Percentiles rank a stretch among this genome's conserved stretches.
Evolutionary conservation across 345 rosid genomes (phyloP).

Genomic region (Syzygium aqueum): DNA sequence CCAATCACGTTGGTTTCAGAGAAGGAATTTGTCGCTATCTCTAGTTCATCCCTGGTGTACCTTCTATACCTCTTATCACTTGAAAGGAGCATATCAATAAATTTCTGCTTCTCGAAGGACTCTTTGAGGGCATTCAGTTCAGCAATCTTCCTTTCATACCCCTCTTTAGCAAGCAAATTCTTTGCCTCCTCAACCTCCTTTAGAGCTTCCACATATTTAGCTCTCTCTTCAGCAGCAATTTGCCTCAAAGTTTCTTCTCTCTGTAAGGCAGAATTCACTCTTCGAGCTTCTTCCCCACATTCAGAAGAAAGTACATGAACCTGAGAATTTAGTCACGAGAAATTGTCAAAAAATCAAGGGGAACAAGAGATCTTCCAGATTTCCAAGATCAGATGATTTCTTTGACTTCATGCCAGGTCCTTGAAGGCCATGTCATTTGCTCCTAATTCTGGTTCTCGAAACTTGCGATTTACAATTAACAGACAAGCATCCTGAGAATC

Average conservation of each 20-base stretch:
- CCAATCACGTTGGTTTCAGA: constrained; percentile 58
- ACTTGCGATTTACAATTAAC: not conserved
- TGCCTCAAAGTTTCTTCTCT: constrained; percentile 55
- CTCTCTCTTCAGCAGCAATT: constrained; percentile 62
- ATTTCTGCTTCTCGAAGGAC: constrained; percentile 58
- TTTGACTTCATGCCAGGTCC: not conserved
- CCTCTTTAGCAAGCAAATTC: constrained; percentile 49
- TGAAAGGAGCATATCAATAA: constrained; percentile 48
- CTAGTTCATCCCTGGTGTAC: constrained; percentile 53
- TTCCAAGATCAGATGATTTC: not conserved
- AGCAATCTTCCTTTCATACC: constrained; percentile 55
- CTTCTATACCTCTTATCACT: constrained; percentile 64
- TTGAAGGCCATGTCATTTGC: not conserved
- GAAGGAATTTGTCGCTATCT: constrained; percentile 59
- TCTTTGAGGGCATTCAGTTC: constrained; percentile 56
- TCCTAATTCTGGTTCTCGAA: not conserved
- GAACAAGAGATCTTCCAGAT: not conserved
- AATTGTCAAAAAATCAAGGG: not conserved
- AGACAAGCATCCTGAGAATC: not conserved
- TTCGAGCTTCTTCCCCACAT: constrained; percentile 54
- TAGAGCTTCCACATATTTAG: constrained; percentile 45
- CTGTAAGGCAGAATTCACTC: constrained; percentile 19
- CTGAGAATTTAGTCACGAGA: constrained; percentile 23
- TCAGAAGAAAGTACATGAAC: constrained; percentile 59
- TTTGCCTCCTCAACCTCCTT: constrained; percentile 71